Evolutionary conservation across 108 stramenopile species (phyloP), one percentile per base, ranked within the genome.

Genomic region (Cyclotella kingstonii): DNA sequence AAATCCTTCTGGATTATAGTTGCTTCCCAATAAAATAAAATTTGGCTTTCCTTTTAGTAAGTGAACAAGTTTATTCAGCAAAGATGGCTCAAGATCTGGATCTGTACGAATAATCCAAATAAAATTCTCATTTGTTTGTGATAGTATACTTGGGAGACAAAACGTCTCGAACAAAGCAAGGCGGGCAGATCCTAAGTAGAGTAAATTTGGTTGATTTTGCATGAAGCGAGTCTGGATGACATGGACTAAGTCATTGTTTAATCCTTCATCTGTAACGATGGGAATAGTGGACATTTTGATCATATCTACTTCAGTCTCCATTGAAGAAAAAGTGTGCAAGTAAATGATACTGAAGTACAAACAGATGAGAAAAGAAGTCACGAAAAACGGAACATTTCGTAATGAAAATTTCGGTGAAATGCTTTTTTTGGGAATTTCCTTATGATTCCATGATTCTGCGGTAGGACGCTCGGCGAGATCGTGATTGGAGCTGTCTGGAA

Each of bases 191-290:
- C 82, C 85, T 6, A 86, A 55, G n/a, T 45, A 50, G 5, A 60
- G 9, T n/a, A 86, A 38, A 46, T 69, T 18, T 3, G 82, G 60
- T 57, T 86, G 85, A 10, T 51, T 15, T 63, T 86, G 85, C 85
- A 86, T 86, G 48, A 86, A 82, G 29, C 84, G 44, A 15, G 83
- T 75, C 17, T 75, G 70, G 35, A 81, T 73, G 12, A 84, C 59
- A 43, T 84, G 83, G 14, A 84, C 46, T 19, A 84, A 39, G 39
- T 49, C 58, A 9, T 7, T 9, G 36, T 11, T 36, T 5, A 26
- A 35, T n/a, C n/a, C n/a, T n/a, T n/a, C n/a, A n/a, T n/a, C n/a
- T n/a, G n/a, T n/a, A n/a, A n/a, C n/a, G n/a, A n/a, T n/a, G n/a
- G n/a, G n/a, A n/a, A n/a, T n/a, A n/a, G n/a, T n/a, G n/a, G n/a